Evolutionary conservation across 768 basidiomycete genomes (phyloP).

Genomic region (Artomyces pyxidatus): DNA sequence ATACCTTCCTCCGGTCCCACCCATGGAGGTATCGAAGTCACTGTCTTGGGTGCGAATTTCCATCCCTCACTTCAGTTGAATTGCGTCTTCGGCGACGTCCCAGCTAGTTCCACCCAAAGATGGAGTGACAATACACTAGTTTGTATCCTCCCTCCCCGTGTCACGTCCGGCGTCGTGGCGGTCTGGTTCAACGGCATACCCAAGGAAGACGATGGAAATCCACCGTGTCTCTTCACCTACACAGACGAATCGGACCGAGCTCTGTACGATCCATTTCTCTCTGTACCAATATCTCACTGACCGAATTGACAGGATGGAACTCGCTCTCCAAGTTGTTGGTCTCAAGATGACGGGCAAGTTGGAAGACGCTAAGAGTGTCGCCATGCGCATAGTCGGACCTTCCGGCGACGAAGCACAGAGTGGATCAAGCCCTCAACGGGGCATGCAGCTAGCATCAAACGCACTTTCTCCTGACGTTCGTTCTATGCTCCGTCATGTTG

Average conservation of each 20-base stretch:
- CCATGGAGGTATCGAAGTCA: slow-evolving; percentile 90
- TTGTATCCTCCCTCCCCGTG: slow-evolving; percentile 80
- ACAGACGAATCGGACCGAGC: slow-evolving; percentile 85
- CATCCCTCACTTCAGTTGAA: slow-evolving; percentile 61
- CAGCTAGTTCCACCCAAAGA: slow-evolving; percentile 76
- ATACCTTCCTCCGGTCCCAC: slow-evolving; percentile 83
- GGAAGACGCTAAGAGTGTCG: slow-evolving; percentile 88
- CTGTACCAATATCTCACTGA: slow-evolving; percentile 7
- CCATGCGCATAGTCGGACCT: slow-evolving; percentile 84
- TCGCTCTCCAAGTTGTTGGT: slow-evolving; percentile 91
- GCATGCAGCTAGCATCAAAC: slow-evolving; percentile 41
- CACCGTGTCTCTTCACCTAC: slow-evolving; percentile 76
- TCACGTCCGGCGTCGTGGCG: slow-evolving; percentile 75
- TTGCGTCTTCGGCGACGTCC: slow-evolving; percentile 79
- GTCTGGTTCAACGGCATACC: slow-evolving; percentile 82
- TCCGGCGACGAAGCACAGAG: slow-evolving; percentile 44
- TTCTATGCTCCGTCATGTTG: slow-evolving; percentile 47
- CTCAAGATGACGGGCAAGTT: slow-evolving; percentile 95
- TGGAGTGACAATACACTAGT: slow-evolving; percentile 94
- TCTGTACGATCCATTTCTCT: slow-evolving; percentile 43
- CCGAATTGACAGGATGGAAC: slow-evolving; percentile 65
- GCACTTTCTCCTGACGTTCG: slow-evolving; percentile 44
- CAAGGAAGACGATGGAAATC: slow-evolving; percentile 46
- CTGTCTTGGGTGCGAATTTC: slow-evolving; percentile 88
- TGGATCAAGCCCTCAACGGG: slow-evolving; percentile 5